Conservation (phyloP, 2,329 filamentous ascomycete genomes). For the Aspergillus sp. region DNA sequence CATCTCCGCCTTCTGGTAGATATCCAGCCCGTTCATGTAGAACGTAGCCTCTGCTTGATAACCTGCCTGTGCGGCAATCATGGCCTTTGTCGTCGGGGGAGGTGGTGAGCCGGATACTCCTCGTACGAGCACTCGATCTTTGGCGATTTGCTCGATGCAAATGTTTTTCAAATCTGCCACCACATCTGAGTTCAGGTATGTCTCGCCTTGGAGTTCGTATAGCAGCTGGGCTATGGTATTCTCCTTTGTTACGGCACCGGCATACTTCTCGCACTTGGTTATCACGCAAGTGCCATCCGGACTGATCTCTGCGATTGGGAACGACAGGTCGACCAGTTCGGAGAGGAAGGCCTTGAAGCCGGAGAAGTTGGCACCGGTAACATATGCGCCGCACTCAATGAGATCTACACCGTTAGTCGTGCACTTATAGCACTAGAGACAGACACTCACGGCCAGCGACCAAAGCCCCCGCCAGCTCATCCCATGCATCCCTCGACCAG, state of each 20-base stretch:
- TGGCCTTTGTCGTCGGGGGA: too few relatives aligned
- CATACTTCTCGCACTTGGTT: neutral
- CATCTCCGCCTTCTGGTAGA: too few relatives aligned
- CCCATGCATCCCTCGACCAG: neutral
- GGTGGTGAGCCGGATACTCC: neutral
- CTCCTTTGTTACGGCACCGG: neutral
- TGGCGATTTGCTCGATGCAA: neutral
- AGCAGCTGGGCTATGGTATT: neutral
- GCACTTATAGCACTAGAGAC: too few relatives aligned
- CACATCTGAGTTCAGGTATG: neutral
- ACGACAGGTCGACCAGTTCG: neutral
- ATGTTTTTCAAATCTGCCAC: neutral
- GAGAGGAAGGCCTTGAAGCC: neutral
- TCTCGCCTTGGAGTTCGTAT: neutral
- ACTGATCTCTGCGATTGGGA: neutral
- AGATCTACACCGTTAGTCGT: neutral
- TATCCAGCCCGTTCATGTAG: too few relatives aligned
- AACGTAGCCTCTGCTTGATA: too few relatives aligned
- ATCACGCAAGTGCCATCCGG: neutral
- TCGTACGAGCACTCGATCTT: neutral
- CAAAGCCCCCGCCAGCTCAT: neutral
- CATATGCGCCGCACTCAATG: neutral
- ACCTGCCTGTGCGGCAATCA: too few relatives aligned
- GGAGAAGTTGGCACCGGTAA: neutral
- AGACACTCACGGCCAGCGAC: neutral